Base-by-base conservation (phyloP, 768 basidiomycete species). In the Phylloporus sp. region DNA sequence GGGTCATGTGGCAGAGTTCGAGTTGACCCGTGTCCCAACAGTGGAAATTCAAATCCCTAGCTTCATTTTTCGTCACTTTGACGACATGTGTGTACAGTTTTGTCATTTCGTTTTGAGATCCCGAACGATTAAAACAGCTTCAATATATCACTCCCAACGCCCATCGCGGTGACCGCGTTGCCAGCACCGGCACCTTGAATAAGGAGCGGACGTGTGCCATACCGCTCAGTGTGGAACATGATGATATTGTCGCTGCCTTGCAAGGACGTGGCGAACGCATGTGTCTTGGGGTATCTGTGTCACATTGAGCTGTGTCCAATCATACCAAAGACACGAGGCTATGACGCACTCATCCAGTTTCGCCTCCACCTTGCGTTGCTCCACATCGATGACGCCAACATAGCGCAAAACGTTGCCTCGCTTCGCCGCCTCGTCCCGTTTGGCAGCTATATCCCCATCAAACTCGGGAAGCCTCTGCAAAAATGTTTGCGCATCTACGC, bases 91-190 rank as follows among this genome's bases (percentile, higher is more conserved):
- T 31, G 23, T 38, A 60, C 56, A 60, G n/a, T n/a, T n/a, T n/a
- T n/a, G n/a, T n/a, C n/a, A n/a, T n/a, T n/a, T n/a, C n/a, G 18
- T 42, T 48, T 32, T 27, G 35, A 40, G 27, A 27, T 49, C 45
- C 29, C 24, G 28, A 26, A 4, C 20, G 41, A 13, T 54, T 40
- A 75, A 4, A 71, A 66, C 26, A 78, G 56, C 61, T 73, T 88
- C 65, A 97, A 69, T 47, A 95, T 70, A 65, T 98, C 95, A 42
- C 88, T 85, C 58, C 95, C 77, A 15, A 97, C 94, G 8, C 97
- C 97, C 92, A 98, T 98, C 0, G 97, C 97, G 28, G 97, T 99
- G 13, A 98, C 95, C 23, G 88, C 93, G 1, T 93, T 93, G n/a
- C 97, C 97, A 0, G 97, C 97, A 3, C 97, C 97, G 1, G 95